phyloP scores from a whole-genome alignment of 2,329 filamentous ascomycete genomes.

The Neoscytalidium dimidiatum region DNA sequence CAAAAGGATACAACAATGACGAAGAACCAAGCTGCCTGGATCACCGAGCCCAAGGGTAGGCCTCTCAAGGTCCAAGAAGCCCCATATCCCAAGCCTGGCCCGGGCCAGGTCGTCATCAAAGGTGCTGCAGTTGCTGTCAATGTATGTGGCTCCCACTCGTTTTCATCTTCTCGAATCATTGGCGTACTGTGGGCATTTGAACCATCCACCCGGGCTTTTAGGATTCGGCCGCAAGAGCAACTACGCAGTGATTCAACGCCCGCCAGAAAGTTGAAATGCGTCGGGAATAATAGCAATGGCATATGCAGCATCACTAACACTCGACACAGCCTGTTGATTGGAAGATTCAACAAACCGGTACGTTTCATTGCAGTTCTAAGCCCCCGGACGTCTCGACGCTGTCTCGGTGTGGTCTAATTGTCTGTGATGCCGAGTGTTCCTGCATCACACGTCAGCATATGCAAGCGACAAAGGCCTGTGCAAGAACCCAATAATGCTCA shows the following conservation, averaged over 20 bases:
- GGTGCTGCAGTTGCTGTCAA: slow-evolving; percentile 37
- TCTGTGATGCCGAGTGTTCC: background rate
- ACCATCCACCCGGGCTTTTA: background rate
- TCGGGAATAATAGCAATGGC: background rate
- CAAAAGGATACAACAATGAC: background rate
- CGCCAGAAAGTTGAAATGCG: background rate
- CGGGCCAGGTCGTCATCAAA: slow-evolving; percentile 36
- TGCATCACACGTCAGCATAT: background rate
- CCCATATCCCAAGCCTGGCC: slow-evolving; percentile 29
- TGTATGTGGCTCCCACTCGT: background rate
- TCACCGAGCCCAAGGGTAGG: slow-evolving; percentile 31
- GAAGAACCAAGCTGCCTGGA: slow-evolving; percentile 36
- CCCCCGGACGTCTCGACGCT: background rate
- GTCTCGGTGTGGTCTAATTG: background rate
- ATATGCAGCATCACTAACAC: background rate
- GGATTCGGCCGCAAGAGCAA: background rate
- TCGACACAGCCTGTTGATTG: background rate
- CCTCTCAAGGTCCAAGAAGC: slow-evolving; percentile 34
- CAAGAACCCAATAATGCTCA: background rate
- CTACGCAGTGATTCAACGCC: background rate
- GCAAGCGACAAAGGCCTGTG: background rate
- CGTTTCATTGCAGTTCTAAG: background rate
- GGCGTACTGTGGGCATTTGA: background rate
- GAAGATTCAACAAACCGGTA: slow-evolving; percentile 11
- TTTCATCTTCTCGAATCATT: background rate